Evolutionary conservation across 257 asterid genomes (phyloP).

Genomic region (Solanum megistacrolobum): DNA sequence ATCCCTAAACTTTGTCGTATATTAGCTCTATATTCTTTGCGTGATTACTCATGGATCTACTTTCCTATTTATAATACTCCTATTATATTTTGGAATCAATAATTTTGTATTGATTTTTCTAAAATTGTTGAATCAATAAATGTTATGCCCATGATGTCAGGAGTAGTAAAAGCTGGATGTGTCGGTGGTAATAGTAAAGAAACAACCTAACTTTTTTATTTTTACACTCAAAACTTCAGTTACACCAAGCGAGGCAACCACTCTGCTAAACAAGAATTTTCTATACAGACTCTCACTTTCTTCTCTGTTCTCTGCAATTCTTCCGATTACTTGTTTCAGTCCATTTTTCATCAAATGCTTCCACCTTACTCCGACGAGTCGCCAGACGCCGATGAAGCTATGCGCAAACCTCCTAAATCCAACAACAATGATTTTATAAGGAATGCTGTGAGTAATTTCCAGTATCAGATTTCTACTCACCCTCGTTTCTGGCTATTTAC

Average conservation of each 20-base stretch:
- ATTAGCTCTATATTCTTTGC: not conserved
- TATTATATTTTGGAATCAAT: not conserved
- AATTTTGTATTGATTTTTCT: not conserved
- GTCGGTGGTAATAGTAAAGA: not conserved
- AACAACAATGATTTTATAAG: slow-evolving; percentile 5
- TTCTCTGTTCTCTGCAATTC: not conserved
- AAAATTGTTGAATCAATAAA: not conserved
- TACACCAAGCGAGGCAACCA: not conserved
- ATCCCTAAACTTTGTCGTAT: not conserved
- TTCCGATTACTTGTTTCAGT: not conserved
- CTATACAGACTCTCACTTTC: not conserved
- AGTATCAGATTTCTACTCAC: slow-evolving; percentile 37
- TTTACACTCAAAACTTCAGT: not conserved
- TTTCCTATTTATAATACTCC: not conserved
- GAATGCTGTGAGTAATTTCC: not conserved
- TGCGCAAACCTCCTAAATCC: slow-evolving; percentile 8
- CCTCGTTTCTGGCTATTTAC: slow-evolving; percentile 61
- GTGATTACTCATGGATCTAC: not conserved
- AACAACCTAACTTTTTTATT: not conserved
- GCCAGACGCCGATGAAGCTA: not conserved
- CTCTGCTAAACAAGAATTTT: not conserved
- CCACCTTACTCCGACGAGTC: not conserved
- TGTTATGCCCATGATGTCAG: not conserved
- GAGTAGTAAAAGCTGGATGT: not conserved
- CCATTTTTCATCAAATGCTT: not conserved